These are phyloP conservation scores for Biscogniauxia marginata DNA, from an alignment of 2,329 filamentous ascomycete species.

Conservation along the genomic window DNA sequence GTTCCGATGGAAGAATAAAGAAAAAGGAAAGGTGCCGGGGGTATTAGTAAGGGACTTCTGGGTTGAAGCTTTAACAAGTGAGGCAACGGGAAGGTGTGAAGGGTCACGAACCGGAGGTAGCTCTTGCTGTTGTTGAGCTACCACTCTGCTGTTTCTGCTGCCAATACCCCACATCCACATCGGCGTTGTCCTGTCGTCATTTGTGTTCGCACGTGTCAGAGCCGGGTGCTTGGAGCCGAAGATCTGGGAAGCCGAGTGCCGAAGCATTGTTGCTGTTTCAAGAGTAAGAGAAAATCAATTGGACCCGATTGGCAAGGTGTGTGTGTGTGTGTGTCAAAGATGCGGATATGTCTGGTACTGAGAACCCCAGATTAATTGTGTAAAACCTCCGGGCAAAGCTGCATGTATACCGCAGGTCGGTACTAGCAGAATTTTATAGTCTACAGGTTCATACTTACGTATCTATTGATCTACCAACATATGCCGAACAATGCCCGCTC, in stretches of 20 bases:
- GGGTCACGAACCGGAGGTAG: constrained; percentile 1
- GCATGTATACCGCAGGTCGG: no score
- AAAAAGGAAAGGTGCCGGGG: no score
- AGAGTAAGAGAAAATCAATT: not conserved
- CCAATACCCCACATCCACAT: constrained; percentile 1
- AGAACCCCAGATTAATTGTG: no score
- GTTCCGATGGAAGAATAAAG: no score
- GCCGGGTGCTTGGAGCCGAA: constrained; percentile 17
- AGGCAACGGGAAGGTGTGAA: not conserved
- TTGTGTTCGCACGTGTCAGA: constrained; percentile 21
- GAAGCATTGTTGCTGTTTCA: constrained; percentile 9
- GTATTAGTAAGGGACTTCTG: no score
- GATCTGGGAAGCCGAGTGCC: constrained; percentile 16
- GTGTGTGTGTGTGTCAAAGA: not conserved
- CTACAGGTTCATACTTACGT: not conserved
- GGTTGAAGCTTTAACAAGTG: no score
- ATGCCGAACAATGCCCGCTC: not conserved
- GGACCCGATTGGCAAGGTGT: no score
- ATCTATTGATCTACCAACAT: not conserved
- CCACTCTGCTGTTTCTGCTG: not conserved
- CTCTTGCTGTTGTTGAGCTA: not conserved
- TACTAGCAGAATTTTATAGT: not conserved
- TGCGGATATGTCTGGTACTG: no score
- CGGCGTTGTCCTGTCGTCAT: constrained; percentile 20
- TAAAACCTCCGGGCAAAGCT: no score